Evolutionary conservation across 208 protist species (phyloP).

Genomic region (Acanthamoeba castellanii): DNA sequence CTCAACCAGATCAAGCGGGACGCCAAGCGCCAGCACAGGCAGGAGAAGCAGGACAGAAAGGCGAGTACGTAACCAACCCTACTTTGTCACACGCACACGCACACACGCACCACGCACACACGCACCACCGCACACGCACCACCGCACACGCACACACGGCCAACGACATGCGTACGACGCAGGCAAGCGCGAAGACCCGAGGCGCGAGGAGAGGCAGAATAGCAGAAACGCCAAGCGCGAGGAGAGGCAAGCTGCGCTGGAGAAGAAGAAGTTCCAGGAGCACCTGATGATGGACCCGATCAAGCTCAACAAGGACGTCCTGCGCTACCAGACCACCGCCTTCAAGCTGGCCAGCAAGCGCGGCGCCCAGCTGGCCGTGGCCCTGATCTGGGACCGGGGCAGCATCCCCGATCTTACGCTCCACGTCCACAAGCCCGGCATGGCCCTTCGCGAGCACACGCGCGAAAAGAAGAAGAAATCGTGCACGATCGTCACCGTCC

Average conservation of each 20-base stretch:
- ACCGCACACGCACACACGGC: background rate
- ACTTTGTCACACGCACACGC: background rate
- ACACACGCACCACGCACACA: background rate
- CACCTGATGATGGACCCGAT: constrained; percentile 69
- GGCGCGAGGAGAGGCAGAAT: background rate
- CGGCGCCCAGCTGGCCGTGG: constrained; percentile 33
- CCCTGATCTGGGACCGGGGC: constrained; percentile 57
- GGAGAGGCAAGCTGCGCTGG: background rate
- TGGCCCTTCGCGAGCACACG: background rate
- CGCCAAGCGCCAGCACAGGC: constrained; percentile 10
- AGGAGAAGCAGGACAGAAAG: background rate
- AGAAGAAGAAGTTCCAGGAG: constrained; percentile 67
- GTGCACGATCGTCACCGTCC: background rate
- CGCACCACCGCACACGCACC: too few relatives aligned
- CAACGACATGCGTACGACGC: background rate
- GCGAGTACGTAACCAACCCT: background rate
- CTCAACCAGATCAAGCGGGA: constrained; percentile 17
- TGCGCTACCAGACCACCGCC: constrained; percentile 48
- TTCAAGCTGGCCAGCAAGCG: constrained; percentile 19
- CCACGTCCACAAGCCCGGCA: constrained; percentile 40
- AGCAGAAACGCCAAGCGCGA: background rate
- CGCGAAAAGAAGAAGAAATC: constrained; percentile 22
- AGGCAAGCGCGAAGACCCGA: background rate
- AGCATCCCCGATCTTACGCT: constrained; percentile 31
- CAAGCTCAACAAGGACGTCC: background rate